Conservation (phyloP, 495 filamentous ascomycete genomes). For the Penicillium parvum region DNA sequence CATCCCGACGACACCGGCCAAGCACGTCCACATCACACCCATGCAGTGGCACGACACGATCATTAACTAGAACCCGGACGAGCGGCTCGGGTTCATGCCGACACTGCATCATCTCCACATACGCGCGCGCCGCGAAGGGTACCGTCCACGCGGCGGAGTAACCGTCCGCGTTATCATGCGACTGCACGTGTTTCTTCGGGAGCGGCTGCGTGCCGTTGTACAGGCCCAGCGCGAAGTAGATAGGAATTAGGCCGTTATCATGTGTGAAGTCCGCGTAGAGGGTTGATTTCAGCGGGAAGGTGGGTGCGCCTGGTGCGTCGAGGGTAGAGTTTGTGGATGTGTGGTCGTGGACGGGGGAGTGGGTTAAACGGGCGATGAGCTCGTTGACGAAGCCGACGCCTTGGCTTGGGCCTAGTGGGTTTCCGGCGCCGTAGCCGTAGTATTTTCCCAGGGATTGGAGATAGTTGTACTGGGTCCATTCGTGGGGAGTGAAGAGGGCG, state of each 20-base stretch:
- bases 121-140: slow-evolving; percentile 71
- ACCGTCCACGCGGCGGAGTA: slow-evolving; percentile 71
- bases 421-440: slow-evolving; percentile 73
- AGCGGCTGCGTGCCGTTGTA: slow-evolving; percentile 59
- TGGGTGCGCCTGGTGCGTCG: slow-evolving; percentile 47
- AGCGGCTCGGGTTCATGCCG: slow-evolving; percentile 46
- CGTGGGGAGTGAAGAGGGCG: slow-evolving; percentile 57
- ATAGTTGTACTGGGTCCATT: slow-evolving; percentile 76
- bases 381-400: slow-evolving; percentile 84
- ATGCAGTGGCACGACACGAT: slow-evolving; percentile 66
- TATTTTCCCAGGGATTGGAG: slow-evolving; percentile 71
- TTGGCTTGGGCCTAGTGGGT: slow-evolving; percentile 71
- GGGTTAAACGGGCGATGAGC: slow-evolving; percentile 72
- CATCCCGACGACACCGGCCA: slow-evolving; percentile 60
- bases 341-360: slow-evolving; percentile 58
- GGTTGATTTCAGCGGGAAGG: slow-evolving; percentile 62
- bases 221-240: slow-evolving; percentile 69
- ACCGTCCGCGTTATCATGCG: slow-evolving; percentile 45
- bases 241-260: slow-evolving; percentile 74
- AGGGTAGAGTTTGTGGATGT: slow-evolving; percentile 72
- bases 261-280: slow-evolving; percentile 86
- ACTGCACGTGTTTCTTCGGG: slow-evolving; percentile 43
- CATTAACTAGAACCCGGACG: slow-evolving; percentile 76
- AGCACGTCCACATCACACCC: slow-evolving; percentile 61
- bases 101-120: slow-evolving; percentile 83